Base-by-base conservation (phyloP, 768 basidiomycete genomes). In the Mycena polygramma region DNA sequence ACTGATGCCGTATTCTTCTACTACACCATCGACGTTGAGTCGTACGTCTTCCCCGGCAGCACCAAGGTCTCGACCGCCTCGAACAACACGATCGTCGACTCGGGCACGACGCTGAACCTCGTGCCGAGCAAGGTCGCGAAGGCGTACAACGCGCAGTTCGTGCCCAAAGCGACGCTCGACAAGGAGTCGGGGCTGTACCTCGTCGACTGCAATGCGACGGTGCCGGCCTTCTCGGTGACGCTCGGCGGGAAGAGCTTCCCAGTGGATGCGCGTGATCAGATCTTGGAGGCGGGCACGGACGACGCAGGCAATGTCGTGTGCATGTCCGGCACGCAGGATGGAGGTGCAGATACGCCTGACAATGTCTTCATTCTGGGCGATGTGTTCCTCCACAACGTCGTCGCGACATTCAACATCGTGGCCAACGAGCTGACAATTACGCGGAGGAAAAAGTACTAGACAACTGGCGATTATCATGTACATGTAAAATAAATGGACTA, bases 301-400 rank as follows among this genome's bases (percentile, higher is more conserved):
- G 65, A 30, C 7, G 67, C 64, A 20, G 69, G 69, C 36, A 65
- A 52, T 22, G n/a, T 41, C 9, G 7, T 65, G 3, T 66, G 65
- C 22, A n/a, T 58, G 14, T 51, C 48, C 1, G 65, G 65, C 15
- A 66, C 46, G 7, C 48, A 52, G 10, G 65, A 66, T 13, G 57
- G 39, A 24, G 65, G 65, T 7, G 45, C 52, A 3, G 63, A 57
- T 15, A 55, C 48, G 2, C 54, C 54, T 14, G 54, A 55, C 1
- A 71, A 75, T 35, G 8, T 55, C 13, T 75, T 75, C 53, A 71
- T 69, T 52, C 37, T 75, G 74, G 73, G 76, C 19, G 76, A 77
- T 59, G 68, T 68, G 30, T 77, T 77, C 72, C 49, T 75, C 26
- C 76, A 77, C 48, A 77, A 77, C 55, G 76, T 77, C 8, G 76